These are phyloP conservation scores for Boletus insuetus DNA, from an alignment of 768 basidiomycete species.

Conservation along the genomic window DNA sequence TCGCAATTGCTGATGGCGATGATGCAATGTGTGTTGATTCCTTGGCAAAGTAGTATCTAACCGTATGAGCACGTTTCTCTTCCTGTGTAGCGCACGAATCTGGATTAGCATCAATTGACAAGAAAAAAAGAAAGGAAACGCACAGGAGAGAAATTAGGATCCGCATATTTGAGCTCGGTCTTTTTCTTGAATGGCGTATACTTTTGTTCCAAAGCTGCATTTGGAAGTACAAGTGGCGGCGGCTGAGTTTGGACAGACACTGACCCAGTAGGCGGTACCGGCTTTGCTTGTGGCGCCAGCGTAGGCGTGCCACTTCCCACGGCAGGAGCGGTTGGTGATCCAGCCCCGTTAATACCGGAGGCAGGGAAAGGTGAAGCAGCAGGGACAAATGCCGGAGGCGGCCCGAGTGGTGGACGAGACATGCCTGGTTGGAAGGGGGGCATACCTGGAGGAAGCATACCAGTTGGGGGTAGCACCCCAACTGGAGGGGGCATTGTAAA, in stretches of 20 bases:
- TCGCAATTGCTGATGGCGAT: constrained; percentile 27
- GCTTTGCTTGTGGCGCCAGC: constrained; percentile 3
- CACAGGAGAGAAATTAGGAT: constrained; percentile 79
- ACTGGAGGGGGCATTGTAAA: constrained; percentile 51
- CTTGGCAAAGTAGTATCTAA: constrained; percentile 59
- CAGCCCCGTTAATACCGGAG: constrained; percentile 22
- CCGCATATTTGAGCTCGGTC: constrained; percentile 68
- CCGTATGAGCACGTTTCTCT: constrained; percentile 66
- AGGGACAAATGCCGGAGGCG: constrained; percentile 38
- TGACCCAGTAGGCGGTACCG: constrained; percentile 20
- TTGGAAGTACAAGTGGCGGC: constrained; percentile 46
- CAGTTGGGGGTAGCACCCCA: constrained; percentile 30
- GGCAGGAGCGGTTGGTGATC: constrained; percentile 13
- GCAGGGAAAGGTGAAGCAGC: constrained; percentile 31
- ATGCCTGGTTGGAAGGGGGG: constrained; percentile 39
- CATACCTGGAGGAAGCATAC: constrained; percentile 36
- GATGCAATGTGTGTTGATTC: constrained; percentile 30
- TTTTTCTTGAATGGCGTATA: constrained; percentile 76
- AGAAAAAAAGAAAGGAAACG: constrained; percentile 22
- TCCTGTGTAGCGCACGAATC: constrained; percentile 46
- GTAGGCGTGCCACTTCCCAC: constrained; percentile 29
- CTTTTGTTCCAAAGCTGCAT: constrained; percentile 56
- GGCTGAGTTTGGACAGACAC: constrained; percentile 23
- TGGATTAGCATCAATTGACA: not conserved
- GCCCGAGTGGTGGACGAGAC: constrained; percentile 31